A percentile compares a stretch with the other conserved stretches of the same genome.
phyloP scores from a whole-genome alignment of 2,329 filamentous ascomycete species.

The Acephala macrosclerotiorum region DNA sequence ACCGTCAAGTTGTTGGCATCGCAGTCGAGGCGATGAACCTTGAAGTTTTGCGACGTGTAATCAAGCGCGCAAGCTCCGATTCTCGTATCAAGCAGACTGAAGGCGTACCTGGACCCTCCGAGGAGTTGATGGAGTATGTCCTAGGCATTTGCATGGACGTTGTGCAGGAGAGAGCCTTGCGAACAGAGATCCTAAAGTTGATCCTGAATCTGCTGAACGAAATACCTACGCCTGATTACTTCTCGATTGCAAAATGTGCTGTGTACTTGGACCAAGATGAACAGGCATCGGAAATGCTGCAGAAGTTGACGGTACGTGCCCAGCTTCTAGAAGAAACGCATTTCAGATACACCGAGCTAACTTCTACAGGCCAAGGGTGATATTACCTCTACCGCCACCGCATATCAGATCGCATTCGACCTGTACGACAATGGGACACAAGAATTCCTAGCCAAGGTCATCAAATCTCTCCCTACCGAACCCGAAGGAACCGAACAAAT shows the following conservation, averaged over 20 bases:
- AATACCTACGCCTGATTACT: constrained; percentile 93
- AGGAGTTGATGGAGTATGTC: constrained; percentile 97
- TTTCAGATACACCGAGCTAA: neutral
- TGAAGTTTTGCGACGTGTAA: constrained; percentile 84
- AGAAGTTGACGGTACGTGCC: constrained; percentile 68
- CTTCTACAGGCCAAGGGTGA: constrained; percentile 67
- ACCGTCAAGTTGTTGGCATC: constrained; percentile 95
- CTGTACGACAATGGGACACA: constrained; percentile 98
- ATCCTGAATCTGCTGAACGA: constrained; percentile 96
- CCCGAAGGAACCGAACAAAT: constrained; percentile 53
- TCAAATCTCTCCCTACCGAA: constrained; percentile 75
- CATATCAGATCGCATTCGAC: constrained; percentile 98
- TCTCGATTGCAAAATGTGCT: constrained; percentile 96
- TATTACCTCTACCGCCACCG: constrained; percentile 79
- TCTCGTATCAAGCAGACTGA: constrained; percentile 65
- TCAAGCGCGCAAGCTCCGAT: constrained; percentile 87
- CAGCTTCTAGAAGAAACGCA: too few relatives aligned
- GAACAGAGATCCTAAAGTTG: constrained; percentile 83
- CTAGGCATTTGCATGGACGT: constrained; percentile 97
- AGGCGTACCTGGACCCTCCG: constrained; percentile 67
- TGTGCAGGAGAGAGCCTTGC: constrained; percentile 89
- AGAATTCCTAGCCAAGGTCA: constrained; percentile 91
- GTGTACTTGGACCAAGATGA: constrained; percentile 94
- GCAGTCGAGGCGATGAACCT: constrained; percentile 94
- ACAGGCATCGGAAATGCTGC: constrained; percentile 87